Evolutionary conservation across 1,139 yeast species (phyloP), one percentile per base, ranked within the genome.

Genomic region (Scheffersomyces illinoinensis): DNA sequence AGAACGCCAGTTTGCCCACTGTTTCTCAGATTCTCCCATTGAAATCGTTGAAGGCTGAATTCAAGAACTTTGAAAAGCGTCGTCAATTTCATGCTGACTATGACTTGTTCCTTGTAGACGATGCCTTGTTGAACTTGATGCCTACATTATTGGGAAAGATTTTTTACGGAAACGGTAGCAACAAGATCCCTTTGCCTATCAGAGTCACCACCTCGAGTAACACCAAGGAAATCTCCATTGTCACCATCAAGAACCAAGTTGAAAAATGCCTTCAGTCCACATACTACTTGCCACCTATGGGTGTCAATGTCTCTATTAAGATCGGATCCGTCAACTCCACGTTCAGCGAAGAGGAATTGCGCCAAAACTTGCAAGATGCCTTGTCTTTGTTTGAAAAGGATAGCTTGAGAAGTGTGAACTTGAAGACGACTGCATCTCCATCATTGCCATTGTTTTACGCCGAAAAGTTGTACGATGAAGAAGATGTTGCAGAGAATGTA

Each of bases 101-200:
- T 68, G 97, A 93, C 68, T 67, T 93, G 61, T 91, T 95, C 72
- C 73, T 95, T 56, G 88, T 91, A 55, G 98, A 95, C 75, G 97
- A 93, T 66, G 88, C 90, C 50, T 81, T 93, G 54, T 81, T 92
- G 58, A 87, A 93, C 56, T 80, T 91, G 62, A 82, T 93, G 77
- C 99, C 99, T 57, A 87, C 88, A 64, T 76, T 90, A 53, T 79
- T 95, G 64, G 97, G 98, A 56, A 91, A 91, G 75, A 81, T 85
- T 4, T 95, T 93, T 71, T 90, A 88, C 73, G 73, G 68, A 47
- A 79, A 79, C 61, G 75, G 81, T 52, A 78, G 81, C 58, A 73
- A 77, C 60, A 91, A 91, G 70, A 74, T 88, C 43, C 98, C 98
- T 51, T 72, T 93, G 56, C 87, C 96, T 20, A 81, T 93, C 56